A percentile compares a stretch with the other conserved stretches of the same genome.
These are phyloP conservation scores for sweet orange (Citrus sinensis) DNA, from an alignment of 345 rosid species.

Conservation along the genomic window DVS_A1.0 CM039163.1:48736001-48736500, in stretches of 20 bases:
- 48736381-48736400: background rate
- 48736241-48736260: background rate
- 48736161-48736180: slow-evolving; percentile 72
- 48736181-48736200: slow-evolving; percentile 65
- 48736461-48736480: background rate
- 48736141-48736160: background rate
- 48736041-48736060: background rate
- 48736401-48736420: background rate
- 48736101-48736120: background rate
- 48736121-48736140: background rate
- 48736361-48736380: slow-evolving; percentile 55
- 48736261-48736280: background rate
- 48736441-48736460: background rate
- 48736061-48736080: background rate
- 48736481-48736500: background rate
- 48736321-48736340: slow-evolving; percentile 60
- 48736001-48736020: background rate
- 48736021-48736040: background rate
- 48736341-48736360: slow-evolving; percentile 68
- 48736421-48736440: background rate
- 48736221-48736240: background rate
- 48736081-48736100: background rate
- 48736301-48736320: slow-evolving; percentile 75
- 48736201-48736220: slow-evolving; percentile 56
- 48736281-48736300: slow-evolving; percentile 8